phyloP scores from a whole-genome alignment of 179 eudicot genomes.

The Vitellaria paradoxa region DNA sequence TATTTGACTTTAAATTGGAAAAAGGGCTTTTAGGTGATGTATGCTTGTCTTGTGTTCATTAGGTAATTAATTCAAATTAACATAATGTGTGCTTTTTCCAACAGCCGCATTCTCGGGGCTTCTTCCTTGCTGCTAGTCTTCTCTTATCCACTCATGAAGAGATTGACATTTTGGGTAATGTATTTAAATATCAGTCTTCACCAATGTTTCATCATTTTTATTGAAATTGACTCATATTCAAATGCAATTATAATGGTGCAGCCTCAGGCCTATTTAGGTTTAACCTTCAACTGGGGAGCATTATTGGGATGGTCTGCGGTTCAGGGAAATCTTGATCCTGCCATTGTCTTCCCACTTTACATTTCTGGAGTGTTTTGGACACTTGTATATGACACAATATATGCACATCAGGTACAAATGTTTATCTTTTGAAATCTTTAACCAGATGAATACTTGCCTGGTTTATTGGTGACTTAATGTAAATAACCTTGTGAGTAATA shows the following conservation, averaged over 20 bases:
- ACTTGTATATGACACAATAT: conserved; percentile 90
- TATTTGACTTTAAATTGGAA: neutral
- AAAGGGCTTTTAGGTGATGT: neutral
- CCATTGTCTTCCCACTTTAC: conserved; percentile 77
- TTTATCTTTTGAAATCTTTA: conserved; percentile 2
- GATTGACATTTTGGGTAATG: conserved; percentile 93
- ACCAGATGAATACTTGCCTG: neutral
- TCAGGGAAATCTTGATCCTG: conserved; percentile 80
- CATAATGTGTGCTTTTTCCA: conserved; percentile 13
- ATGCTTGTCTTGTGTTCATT: neutral
- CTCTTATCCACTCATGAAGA: conserved; percentile 96
- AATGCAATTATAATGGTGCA: conserved; percentile 32
- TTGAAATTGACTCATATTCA: conserved; percentile 17
- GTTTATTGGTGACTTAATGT: neutral
- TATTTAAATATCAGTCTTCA: neutral
- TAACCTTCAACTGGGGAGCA: conserved; percentile 99
- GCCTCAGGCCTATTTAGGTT: conserved; percentile 98
- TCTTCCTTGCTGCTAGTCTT: conserved; percentile 92
- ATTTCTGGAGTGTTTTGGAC: conserved; percentile 95
- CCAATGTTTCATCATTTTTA: neutral
- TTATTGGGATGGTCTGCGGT: conserved; percentile 96
- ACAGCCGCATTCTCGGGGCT: conserved; percentile 85
- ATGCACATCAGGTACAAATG: conserved; percentile 87
- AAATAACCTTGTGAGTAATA: neutral
- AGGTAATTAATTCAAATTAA: neutral